Base-by-base conservation (phyloP, 257 asterid species). In the Gentiana macrophylla region DNA sequence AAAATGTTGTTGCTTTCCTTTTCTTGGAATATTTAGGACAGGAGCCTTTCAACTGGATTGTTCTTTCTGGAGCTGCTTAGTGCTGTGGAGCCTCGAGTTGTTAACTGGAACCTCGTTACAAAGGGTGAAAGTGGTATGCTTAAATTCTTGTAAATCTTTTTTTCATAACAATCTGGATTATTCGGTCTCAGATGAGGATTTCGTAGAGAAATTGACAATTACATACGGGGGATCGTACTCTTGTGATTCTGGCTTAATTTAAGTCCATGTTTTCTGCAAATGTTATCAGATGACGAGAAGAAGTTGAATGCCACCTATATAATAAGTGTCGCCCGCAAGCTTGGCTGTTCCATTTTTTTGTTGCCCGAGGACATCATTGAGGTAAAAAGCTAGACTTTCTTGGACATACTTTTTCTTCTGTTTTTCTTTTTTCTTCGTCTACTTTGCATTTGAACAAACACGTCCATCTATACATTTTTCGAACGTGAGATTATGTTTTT, bases 291-390 rank as follows among this genome's bases (percentile, higher is more conserved):
- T 50, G 97, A 91, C 57, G 94, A 85, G 76, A 91, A 84, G 84
- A 91, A 87, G 81, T 71, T 91, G 72, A 91, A 91, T 72, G 98
- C 98, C 44, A 87, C 96, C 32, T 91, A 91, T 66, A 91, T 91
- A 67, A 91, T 91, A 76, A 91, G 98, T 61, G 95, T 91, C 57
- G 97, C 98, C 8, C 71, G 98, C 70, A 91, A 91, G 72, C 95
- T 91, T 53, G 98, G 98, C 12, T 91, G 98, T 69, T 87, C 98
- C 49, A 81, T 91, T 52, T 91, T 87, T 86, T 77, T 91, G 81
- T 75, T 91, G 81, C 98, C 98, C 4, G 98, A 91, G 72, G 97
- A 91, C 72, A 91, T 91, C 80, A 84, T 83, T 59, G 92, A 87
- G 90, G 98, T 91, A 69, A 77, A 76, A 37, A 59, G 49, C 45